Evolutionary conservation across 2,329 filamentous ascomycete species (phyloP), one percentile per base, ranked within the genome.

Genomic region (Sclerotinia spermophila): DNA sequence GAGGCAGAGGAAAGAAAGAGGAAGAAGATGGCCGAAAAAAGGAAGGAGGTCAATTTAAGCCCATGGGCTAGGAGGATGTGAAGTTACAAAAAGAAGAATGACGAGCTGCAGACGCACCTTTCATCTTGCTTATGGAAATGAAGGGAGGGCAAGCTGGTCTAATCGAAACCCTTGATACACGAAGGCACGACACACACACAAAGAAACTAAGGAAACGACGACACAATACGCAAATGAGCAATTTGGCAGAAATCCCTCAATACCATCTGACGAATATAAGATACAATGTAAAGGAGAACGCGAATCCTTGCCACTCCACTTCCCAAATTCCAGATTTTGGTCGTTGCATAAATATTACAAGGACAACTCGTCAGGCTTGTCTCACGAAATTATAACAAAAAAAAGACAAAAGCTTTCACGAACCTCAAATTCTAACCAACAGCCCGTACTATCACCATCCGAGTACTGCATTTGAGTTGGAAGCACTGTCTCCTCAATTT

Each of bases 41-140:
- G 82, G 51, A 82, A 83, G 68, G 79, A 81, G 68, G 82, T 81
- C 68, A 83, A 82, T 74, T 80, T 81, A 55, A 80, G 68, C 33
- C 67, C 68, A 21, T 69, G 68, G 70, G 70, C 60, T 35, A 27
- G 53, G 42, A 71, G 68, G 60, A 70, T 70, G 70, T 69, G 42
- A 70, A 27, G 21, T 24, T 8, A 10, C 19, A 53, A 10, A 51
- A 35, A 35, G 27, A 7, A 70, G 33, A 35, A 40, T 55, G 59
- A 33, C 2, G 45, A 38, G 24, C 19, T 6, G 11, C 38, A 24
- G 38, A 33, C 8, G 13, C 15, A 53, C 4, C 15, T 13, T 38
- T 64, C 59, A 5, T 15, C 40, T 10, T 40, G 15, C 5, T 13
- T 24, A n/a, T 10, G 30, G 30, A 11, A 48, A 24, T 45, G 53